Conservation (phyloP, 1,139 yeast species). For the Sugiyamaella pinicola region DNA sequence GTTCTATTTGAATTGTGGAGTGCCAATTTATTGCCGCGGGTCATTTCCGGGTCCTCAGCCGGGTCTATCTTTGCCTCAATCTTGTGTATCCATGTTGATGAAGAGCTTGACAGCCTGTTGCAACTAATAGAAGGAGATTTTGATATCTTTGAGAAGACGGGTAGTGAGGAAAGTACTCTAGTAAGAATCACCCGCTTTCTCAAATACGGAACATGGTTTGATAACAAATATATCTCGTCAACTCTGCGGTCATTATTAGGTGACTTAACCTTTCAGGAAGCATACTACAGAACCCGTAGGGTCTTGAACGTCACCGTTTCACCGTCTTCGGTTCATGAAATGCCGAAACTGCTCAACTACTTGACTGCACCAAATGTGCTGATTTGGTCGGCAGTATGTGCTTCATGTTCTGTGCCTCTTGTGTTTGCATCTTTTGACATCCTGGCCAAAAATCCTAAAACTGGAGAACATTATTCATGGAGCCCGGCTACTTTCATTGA, state of each 20-base stretch:
- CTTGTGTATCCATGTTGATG: conserved; percentile 76
- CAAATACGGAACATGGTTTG: conserved; percentile 87
- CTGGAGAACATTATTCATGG: conserved; percentile 75
- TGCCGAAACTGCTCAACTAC: conserved; percentile 69
- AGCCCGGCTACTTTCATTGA: conserved; percentile 86
- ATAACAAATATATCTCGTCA: conserved; percentile 65
- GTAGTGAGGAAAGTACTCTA: conserved; percentile 50
- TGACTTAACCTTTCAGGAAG: conserved; percentile 91
- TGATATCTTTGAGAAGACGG: conserved; percentile 67
- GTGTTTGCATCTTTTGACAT: conserved; percentile 84
- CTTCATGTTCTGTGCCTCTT: conserved; percentile 93
- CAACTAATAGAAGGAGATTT: conserved; percentile 56
- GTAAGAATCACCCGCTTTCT: conserved; percentile 62
- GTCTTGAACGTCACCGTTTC: conserved; percentile 87
- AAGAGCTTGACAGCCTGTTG: conserved; percentile 59
- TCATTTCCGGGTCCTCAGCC: conserved; percentile 94
- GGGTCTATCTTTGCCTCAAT: conserved; percentile 95
- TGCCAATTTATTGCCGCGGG: conserved; percentile 74
- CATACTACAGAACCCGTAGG: conserved; percentile 80
- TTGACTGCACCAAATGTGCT: conserved; percentile 94
- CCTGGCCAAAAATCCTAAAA: conserved; percentile 75
- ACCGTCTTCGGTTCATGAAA: conserved; percentile 56
- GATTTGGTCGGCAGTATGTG: conserved; percentile 95
- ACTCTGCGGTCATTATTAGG: conserved; percentile 86
- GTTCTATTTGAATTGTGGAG: conserved; percentile 79